These are phyloP conservation scores for Ganoderma meredithae DNA, from an alignment of 1,284 basidiomycete genomes.

Conservation along the genomic window DNA sequence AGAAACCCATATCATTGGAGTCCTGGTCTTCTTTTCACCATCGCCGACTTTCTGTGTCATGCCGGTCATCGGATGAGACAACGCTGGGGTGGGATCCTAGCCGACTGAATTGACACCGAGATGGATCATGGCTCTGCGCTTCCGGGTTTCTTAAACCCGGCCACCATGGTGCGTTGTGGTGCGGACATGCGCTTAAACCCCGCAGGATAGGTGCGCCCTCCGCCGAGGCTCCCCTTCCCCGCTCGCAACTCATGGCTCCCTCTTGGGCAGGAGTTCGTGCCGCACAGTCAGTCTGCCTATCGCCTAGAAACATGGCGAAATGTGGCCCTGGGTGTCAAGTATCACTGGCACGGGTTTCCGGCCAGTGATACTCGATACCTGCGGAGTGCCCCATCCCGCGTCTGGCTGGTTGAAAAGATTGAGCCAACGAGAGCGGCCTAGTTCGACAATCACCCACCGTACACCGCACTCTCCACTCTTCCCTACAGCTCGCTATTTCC, in stretches of 20 bases:
- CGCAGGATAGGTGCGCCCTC: slow-evolving; percentile 17
- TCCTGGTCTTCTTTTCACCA: background rate
- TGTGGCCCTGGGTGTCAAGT: background rate
- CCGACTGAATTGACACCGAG: background rate
- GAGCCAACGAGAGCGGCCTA: background rate
- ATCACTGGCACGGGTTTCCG: slow-evolving; percentile 14
- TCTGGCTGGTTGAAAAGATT: slow-evolving; percentile 32
- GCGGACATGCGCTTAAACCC: slow-evolving; percentile 32
- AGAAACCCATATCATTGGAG: background rate
- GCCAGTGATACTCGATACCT: background rate
- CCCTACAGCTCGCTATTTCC: background rate
- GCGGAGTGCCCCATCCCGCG: slow-evolving; percentile 30
- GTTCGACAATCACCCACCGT: background rate
- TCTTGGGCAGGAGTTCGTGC: background rate
- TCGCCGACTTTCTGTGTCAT: background rate
- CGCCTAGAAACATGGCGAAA: background rate
- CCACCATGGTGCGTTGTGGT: background rate
- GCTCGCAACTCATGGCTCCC: background rate
- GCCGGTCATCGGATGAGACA: background rate
- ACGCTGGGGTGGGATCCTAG: background rate
- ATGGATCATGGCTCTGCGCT: background rate
- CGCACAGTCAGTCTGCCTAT: background rate
- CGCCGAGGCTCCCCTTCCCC: background rate
- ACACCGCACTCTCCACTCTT: background rate
- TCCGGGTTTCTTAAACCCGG: background rate